Conservation (phyloP, 345 rosid species). For the Barbarea vulgaris region DNA sequence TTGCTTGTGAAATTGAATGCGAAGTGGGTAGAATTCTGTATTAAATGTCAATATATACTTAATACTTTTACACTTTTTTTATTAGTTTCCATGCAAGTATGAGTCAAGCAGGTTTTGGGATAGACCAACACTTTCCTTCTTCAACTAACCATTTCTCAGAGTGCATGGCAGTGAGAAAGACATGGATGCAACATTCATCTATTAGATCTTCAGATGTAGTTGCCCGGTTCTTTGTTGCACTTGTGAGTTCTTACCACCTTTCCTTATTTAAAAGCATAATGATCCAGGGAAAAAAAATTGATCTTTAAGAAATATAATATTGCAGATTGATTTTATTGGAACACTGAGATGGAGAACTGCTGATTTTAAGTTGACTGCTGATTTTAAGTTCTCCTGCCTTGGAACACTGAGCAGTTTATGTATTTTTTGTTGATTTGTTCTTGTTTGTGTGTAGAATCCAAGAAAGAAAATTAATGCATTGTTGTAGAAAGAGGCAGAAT, state of each 20-base stretch:
- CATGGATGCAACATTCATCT: constrained; percentile 90
- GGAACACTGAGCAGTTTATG: background rate
- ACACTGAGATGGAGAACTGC: background rate
- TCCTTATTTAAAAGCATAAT: background rate
- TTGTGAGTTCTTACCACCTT: constrained; percentile 60
- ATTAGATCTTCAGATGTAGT: constrained; percentile 72
- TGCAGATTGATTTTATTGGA: background rate
- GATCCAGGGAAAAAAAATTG: background rate
- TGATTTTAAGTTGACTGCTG: too few relatives aligned
- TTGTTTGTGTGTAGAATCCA: constrained; percentile 55
- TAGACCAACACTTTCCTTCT: too few relatives aligned
- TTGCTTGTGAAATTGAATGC: too few relatives aligned
- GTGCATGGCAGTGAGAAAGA: constrained; percentile 96
- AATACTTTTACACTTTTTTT: too few relatives aligned
- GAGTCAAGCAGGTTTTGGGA: too few relatives aligned
- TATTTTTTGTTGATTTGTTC: background rate
- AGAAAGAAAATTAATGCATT: constrained; percentile 92
- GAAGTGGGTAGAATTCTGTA: too few relatives aligned
- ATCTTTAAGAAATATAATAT: background rate
- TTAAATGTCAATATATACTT: too few relatives aligned
- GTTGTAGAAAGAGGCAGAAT: constrained; percentile 90
- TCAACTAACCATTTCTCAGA: constrained; percentile 97
- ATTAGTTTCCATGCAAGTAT: too few relatives aligned
- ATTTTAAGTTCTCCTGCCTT: constrained; percentile 6
- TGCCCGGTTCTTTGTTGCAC: constrained; percentile 86